These are phyloP conservation scores for Fusarium humuli DNA, from an alignment of 2,329 filamentous ascomycete genomes.

Conservation along the genomic window DNA sequence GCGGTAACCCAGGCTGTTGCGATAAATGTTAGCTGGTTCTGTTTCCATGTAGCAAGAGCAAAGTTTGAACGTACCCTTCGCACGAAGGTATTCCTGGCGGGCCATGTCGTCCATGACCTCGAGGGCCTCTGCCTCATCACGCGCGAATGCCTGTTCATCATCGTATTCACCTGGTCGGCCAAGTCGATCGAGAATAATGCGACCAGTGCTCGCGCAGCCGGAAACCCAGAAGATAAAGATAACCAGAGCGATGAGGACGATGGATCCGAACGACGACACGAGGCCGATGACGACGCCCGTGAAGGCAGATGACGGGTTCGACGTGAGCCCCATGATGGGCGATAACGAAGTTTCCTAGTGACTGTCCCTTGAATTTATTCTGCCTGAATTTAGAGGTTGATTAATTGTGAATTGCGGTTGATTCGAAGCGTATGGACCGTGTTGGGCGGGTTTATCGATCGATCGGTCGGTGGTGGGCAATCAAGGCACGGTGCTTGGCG, in stretches of 20 bases:
- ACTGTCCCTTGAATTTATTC: not conserved
- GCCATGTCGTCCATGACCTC: conserved; percentile 96
- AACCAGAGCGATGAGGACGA: conserved; percentile 82
- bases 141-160: conserved; percentile 93
- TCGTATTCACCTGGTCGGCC: conserved; percentile 96
- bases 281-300: conserved; percentile 93
- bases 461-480: conserved; percentile 33
- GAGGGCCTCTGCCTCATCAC: conserved; percentile 94
- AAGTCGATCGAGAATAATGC: conserved; percentile 93
- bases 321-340: conserved; percentile 48
- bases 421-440: conserved; percentile 29
- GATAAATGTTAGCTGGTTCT: conserved; percentile 27
- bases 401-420: conserved; percentile 26
- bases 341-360: not conserved
- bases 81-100: conserved; percentile 88
- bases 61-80: conserved; percentile 77
- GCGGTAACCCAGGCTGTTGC: conserved; percentile 86
- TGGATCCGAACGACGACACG: conserved; percentile 92
- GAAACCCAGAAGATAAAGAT: conserved; percentile 93
- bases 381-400: not conserved
- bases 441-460: conserved; percentile 36
- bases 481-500: conserved; percentile 39
- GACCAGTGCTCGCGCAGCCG: conserved; percentile 76
- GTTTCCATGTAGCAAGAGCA: not conserved
- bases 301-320: conserved; percentile 60